A percentile compares a stretch with the other conserved stretches of the same genome.
Evolutionary conservation across 805 yeast genomes (phyloP).

Genomic region (Wickerhamomyces strasburgensis): DNA sequence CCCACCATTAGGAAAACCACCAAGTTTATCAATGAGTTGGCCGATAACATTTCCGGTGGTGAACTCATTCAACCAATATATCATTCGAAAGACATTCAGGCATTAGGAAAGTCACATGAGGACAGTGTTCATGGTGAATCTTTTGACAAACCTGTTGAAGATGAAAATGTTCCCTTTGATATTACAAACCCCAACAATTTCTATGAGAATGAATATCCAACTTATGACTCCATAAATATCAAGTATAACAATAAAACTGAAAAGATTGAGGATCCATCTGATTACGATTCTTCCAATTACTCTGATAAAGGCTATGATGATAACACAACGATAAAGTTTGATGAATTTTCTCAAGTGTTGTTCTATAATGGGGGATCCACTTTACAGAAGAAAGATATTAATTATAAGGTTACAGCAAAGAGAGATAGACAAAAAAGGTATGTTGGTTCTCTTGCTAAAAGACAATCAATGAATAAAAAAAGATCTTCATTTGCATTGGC

Average conservation of each 20-base stretch:
- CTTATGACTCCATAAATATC: background rate
- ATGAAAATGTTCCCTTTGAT: constrained; percentile 4
- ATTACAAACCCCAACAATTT: constrained; percentile 7
- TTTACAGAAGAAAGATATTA: background rate
- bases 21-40: constrained; percentile 7
- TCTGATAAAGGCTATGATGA: background rate
- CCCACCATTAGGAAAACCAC: constrained; percentile 9
- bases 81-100: background rate
- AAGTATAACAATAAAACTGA: background rate
- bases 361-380: constrained; percentile 11
- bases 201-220: constrained; percentile 2
- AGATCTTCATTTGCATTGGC: background rate
- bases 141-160: background rate
- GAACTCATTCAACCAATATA: constrained; percentile 6
- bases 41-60: constrained; percentile 5
- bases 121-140: too few species aligned
- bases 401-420: too few species aligned
- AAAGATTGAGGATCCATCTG: background rate
- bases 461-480: background rate
- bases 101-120: background rate
- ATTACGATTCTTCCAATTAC: too few species aligned
- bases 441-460: background rate
- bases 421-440: background rate
- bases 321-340: constrained; percentile 5
- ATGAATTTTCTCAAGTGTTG: constrained; percentile 8